Base-by-base conservation (phyloP, 1,284 basidiomycete genomes). In the Xerocomus nothofagi region DNA sequence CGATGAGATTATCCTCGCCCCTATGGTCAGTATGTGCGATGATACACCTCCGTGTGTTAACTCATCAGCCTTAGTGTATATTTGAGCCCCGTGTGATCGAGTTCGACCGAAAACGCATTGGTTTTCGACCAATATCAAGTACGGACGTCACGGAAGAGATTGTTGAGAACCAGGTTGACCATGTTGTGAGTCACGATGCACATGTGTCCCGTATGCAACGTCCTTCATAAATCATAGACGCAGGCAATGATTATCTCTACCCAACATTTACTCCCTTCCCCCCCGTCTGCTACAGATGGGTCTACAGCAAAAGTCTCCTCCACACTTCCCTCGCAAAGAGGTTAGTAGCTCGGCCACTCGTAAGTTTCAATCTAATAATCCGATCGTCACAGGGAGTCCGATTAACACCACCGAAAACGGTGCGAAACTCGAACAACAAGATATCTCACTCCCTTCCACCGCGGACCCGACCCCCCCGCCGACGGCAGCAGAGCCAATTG, bases 1-100 rank as follows among this genome's bases (percentile, higher is more conserved):
- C 65, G 97, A 99, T 66, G 97, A 99, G 73, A 87, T 92, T 49
- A 95, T 98, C 50, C 75, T 99, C 31, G 93, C 94, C 0, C 92
- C 96, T 1, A 92, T 98, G 84, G 92, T 92, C 62, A 54, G 76
- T 69, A 17, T 44, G 39, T 47, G 24, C 3, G 30, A 20, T 44
- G 31, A 42, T 40, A 34, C 26, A 9, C 26, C 17, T 48, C 45
- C 26, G 21, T 3, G 10, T 44, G 18, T 45, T 65, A 30, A 57
- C 37, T 23, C 20, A 24, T 8, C 1, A 20, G 17, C 41, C 32
- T 15, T 63, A 96, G 92, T 87, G 88, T 61, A 76, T 98, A 38
- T 99, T 99, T 59, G 92, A 96, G 58, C 93, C 96, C 14, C 82
- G 90, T 20, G 84, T 97, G 34, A 87, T 98, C 54, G 89, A 96